Base-by-base conservation (phyloP, 1,284 basidiomycete genomes). In the Neonothopanus nambi region DNA sequence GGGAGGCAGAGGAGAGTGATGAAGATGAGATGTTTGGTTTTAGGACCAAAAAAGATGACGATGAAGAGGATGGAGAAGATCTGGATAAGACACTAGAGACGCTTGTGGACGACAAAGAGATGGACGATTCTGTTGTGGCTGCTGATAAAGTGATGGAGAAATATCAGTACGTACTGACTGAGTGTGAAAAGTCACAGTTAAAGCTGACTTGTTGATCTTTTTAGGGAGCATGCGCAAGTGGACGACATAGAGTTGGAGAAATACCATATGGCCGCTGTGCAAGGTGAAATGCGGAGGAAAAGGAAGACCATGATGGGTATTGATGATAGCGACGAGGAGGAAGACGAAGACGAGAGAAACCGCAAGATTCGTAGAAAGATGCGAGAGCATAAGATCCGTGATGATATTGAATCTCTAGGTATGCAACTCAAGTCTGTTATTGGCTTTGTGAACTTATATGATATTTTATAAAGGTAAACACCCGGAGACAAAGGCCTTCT, bases 1-100 rank as follows among this genome's bases (percentile, higher is more conserved):
- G 74, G 7, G 86, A 90, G 66, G 87, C 87, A 12, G 79, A 84
- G 58, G 87, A 90, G 63, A 87, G 85, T 5, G 87, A 89, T 56
- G 88, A 90, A 51, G 88, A 90, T 36, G 78, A 80, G 17, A 70
- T 73, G 62, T 75, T 82, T 60, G 85, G 82, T 3, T 85, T 87
- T 61, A 67, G 65, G 55, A 33, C 30, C 30, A 33, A 33, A 13
- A 70, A 67, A 23, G 71, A 71, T 3, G 74, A 75, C 0, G 83
- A 80, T 0, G 85, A 85, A 28, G 74, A 72, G 17, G 78, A 80
- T 20, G 79, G 72, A 2, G 79, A 82, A 24, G 81, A 86, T 47
- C 68, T 81, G 55, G 84, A 87, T 60, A 72, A 71, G 57, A 71
- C 72, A 7, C 66, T 87, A 36, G 72, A 76, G 39, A 78, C 73